Percentiles rank a stretch among this genome's conserved stretches.
These are phyloP conservation scores for Lipomyces kockii DNA, from an alignment of 805 yeast species.

Conservation along the genomic window DNA sequence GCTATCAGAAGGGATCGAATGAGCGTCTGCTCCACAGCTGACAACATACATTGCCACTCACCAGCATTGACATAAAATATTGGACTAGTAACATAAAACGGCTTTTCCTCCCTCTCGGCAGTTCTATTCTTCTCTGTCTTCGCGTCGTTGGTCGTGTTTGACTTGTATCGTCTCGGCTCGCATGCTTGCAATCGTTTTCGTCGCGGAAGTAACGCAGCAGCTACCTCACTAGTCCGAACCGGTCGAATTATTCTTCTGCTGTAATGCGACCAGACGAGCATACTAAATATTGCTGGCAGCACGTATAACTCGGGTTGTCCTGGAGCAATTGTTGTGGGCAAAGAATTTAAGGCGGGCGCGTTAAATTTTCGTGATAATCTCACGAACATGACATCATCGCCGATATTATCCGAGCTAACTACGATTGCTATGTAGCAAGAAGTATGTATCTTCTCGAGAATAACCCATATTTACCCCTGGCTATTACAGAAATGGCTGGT, in stretches of 20 bases:
- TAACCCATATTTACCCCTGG: too few species aligned
- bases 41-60: constrained; percentile 7
- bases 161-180: background rate
- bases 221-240: background rate
- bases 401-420: too few species aligned
- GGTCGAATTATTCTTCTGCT: background rate
- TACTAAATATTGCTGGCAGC: background rate
- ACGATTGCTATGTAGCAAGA: too few species aligned
- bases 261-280: constrained; percentile 1
- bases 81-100: constrained; percentile 77
- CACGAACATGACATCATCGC: too few species aligned
- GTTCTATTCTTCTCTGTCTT: background rate
- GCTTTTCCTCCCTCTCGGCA: constrained; percentile 29
- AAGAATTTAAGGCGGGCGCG: background rate
- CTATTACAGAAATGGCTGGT: too few species aligned
- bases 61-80: constrained; percentile 93
- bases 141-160: background rate
- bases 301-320: background rate
- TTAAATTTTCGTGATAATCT: too few species aligned
- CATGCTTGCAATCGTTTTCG: background rate
- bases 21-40: background rate
- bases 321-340: background rate
- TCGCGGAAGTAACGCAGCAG: background rate
- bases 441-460: too few species aligned
- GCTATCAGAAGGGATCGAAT: constrained; percentile 39